Evolutionary conservation across 805 yeast species (phyloP), one percentile per base, ranked within the genome.

Genomic region (Blastobotrys mokoenaii): DNA sequence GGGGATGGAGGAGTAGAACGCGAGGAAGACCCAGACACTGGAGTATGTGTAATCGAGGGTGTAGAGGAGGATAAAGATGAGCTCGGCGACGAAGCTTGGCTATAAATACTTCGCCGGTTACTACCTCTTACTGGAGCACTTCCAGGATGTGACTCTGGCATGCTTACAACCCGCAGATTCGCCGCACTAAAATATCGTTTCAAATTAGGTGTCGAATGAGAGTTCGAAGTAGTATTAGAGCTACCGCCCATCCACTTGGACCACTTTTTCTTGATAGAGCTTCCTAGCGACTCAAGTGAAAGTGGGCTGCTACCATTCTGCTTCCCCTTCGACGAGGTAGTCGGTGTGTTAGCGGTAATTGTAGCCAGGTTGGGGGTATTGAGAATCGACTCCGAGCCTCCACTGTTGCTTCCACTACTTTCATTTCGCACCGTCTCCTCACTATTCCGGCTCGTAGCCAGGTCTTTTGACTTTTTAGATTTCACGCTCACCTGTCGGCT

Each of bases 1-100:
- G 45, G 45, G 11, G 45, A 43, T 8, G 45, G 45, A 2, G 45
- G 45, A 3, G 45, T 43, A 12, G 45, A 43, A 11, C 35, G 36
- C 7, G 45, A 43, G 3, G 45, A 43, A 9, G 45, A 16, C 7
- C 45, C 40, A 7, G 45, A 43, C 8, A 43, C 45, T 11, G 45
- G 45, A 9, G 43, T 40, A 17, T 40, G 43, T 11, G 40, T 37
- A 22, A 43, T 36, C 17, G 45, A 43, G 3, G 45, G 40, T 4
- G 44, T 37, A 4, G 40, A 20, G n/a, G 41, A 43, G 9, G 45
- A 43, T 11, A 36, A 12, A 2, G 45, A 36, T 9, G 34, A 27
- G 27, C 20, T 27, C 2, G 45, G 22, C 3, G 27, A 22, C 2
- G 40, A 37, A 11, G 37, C 35, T 31, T 15, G 41, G 15, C 33